Percentiles rank a stretch among this genome's conserved stretches.
Evolutionary conservation across 164 flowering plant species (phyloP).

Genomic region (Aristolochia fimbriata): DNA sequence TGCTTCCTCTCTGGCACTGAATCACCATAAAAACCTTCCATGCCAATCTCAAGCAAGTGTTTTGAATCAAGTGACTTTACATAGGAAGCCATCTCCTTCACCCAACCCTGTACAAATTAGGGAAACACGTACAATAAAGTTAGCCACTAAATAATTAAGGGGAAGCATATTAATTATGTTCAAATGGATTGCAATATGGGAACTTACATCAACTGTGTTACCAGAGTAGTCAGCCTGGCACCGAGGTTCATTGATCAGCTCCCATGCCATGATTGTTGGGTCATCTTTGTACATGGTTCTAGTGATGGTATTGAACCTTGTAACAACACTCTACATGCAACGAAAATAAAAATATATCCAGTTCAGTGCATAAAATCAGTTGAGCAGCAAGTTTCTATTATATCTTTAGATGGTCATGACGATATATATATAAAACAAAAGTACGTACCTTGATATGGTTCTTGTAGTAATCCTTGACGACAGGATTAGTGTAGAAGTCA

Average conservation of each 20-base stretch:
- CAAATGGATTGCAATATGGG: not conserved
- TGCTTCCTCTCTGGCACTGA: conserved; percentile 12
- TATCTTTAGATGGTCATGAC: not conserved
- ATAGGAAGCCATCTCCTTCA: conserved; percentile 10
- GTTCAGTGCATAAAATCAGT: not conserved
- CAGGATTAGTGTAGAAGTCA: conserved; percentile 17
- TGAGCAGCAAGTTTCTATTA: too few relatives aligned
- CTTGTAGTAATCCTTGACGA: conserved; percentile 16
- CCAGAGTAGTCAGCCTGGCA: conserved; percentile 22
- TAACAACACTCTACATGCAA: conserved; percentile 27
- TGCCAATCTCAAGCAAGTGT: conserved; percentile 9
- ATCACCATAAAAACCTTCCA: conserved; percentile 17
- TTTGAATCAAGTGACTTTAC: conserved; percentile 9
- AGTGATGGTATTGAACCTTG: conserved; percentile 22
- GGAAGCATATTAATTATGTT: not conserved
- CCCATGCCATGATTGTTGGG: conserved; percentile 30
- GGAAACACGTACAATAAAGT: not conserved
- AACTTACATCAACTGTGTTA: conserved; percentile 5
- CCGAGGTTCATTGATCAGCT: conserved; percentile 34
- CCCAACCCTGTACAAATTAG: conserved; percentile 10
- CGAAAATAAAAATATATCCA: not conserved
- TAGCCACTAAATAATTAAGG: not conserved
- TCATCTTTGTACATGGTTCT: conserved; percentile 20
- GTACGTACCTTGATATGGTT: conserved; percentile 19
- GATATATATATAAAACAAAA: too few relatives aligned